Evolutionary conservation across 768 basidiomycete species (phyloP).

Genomic region (Amanita muscaria): DNA sequence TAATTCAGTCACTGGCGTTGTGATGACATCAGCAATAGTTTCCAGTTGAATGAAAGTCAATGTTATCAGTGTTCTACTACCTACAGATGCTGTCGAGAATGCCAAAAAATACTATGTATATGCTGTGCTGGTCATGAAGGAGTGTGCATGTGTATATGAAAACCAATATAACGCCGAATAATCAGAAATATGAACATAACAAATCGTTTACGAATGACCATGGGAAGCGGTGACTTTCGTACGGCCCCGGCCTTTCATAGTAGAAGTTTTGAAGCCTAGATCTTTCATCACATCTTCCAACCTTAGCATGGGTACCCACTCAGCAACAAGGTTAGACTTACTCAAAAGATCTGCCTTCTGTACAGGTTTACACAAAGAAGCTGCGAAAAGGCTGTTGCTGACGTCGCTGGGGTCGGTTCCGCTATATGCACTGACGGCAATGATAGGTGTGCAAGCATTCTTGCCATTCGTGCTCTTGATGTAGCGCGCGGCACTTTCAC

Average conservation of each 20-base stretch:
- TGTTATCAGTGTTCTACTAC: constrained; percentile 34
- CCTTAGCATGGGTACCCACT: constrained; percentile 4
- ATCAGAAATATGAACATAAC: too few relatives aligned
- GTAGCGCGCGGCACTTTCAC: constrained; percentile 93
- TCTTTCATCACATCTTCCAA: constrained; percentile 60
- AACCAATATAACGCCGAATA: constrained; percentile 13
- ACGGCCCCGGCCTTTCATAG: constrained; percentile 47
- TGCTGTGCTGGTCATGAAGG: constrained; percentile 8
- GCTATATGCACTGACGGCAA: constrained; percentile 86
- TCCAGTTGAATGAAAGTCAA: too few relatives aligned
- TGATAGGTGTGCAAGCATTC: constrained; percentile 88
- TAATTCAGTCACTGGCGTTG: neutral
- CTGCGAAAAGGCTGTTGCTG: constrained; percentile 67
- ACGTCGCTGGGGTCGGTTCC: constrained; percentile 55
- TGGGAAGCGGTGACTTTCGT: constrained; percentile 43
- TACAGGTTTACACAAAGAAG: constrained; percentile 81
- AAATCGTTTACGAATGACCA: constrained; percentile 1
- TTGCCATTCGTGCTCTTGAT: constrained; percentile 96
- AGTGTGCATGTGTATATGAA: constrained; percentile 9
- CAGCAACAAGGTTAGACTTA: constrained; percentile 15
- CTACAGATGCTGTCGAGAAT: constrained; percentile 32
- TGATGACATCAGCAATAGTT: neutral
- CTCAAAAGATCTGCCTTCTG: constrained; percentile 79
- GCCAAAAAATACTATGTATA: constrained; percentile 8
- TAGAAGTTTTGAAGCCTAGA: constrained; percentile 85